phyloP scores from a whole-genome alignment of 768 basidiomycete species.

The Daedalea quercina region DNA sequence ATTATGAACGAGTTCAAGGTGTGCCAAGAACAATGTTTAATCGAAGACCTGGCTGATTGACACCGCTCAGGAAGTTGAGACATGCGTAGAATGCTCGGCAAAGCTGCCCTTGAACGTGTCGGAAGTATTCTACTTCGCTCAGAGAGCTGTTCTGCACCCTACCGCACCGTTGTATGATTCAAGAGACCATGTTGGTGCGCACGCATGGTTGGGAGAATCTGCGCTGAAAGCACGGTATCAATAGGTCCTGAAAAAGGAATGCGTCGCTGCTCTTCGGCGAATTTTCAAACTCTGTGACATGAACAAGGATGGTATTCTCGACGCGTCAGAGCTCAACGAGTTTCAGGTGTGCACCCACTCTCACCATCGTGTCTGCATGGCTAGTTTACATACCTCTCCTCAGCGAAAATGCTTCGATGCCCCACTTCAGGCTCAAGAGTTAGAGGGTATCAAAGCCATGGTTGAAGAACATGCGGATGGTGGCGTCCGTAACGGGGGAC shows the following conservation, averaged over 20 bases:
- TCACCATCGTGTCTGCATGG: neutral
- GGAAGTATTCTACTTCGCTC: conserved; percentile 97
- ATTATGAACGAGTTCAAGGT: conserved; percentile 99
- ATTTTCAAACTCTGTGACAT: conserved; percentile 97
- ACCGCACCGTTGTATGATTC: conserved; percentile 97
- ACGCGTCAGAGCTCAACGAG: conserved; percentile 88
- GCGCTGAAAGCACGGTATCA: conserved; percentile 8
- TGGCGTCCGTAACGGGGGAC: conserved; percentile 68
- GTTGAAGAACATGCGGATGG: conserved; percentile 74
- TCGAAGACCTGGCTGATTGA: neutral
- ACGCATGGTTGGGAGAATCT: neutral
- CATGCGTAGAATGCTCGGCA: conserved; percentile 96
- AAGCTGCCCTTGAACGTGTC: conserved; percentile 87
- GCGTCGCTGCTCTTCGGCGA: conserved; percentile 77
- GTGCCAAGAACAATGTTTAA: conserved; percentile 10
- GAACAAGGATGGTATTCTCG: conserved; percentile 90
- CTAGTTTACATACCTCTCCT: conserved; percentile 4
- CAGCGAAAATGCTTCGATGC: conserved; percentile 94
- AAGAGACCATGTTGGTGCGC: conserved; percentile 71
- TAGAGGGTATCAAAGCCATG: conserved; percentile 94
- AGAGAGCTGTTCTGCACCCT: conserved; percentile 95
- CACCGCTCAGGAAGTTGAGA: conserved; percentile 82
- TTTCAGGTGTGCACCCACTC: conserved; percentile 70
- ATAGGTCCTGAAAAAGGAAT: conserved; percentile 89
- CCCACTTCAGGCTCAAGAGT: conserved; percentile 85